Base-by-base conservation (phyloP, 805 yeast genomes). In the Candida caryicola region DNA sequence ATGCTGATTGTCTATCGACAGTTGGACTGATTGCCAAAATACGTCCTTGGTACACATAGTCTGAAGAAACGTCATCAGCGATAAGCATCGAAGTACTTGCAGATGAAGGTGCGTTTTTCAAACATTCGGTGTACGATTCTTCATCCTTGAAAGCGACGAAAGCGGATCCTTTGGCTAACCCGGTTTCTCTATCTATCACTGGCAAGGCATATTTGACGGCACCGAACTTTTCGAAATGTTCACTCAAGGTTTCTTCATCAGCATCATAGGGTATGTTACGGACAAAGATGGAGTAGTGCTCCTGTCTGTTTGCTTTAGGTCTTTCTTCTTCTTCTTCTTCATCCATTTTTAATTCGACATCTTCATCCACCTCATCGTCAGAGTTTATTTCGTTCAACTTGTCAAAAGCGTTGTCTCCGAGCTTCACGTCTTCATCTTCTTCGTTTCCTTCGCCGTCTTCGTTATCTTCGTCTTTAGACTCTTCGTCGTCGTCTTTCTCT, bases 231-330 rank as follows among this genome's bases (percentile, higher is more conserved):
- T 65, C 62, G 54, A 93, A 93, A 59, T 91, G 98, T 36, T 80
- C 87, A 33, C 69, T 73, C 28, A 93, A 70, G 1, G 82, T 62
- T 39, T 90, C 97, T 33, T 75, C 76, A 25, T 95, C 88, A 4
- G 96, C 95, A 61, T 88, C 96, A 55, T 91, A 93, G 1, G 99
- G 98, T 25, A 93, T 79, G 55, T 93, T 93, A 56, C 99, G 79
- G 8, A 93, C 86, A 57, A 93, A 93, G 17, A 93, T 62, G 4
- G 95, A 82, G 46, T 54, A 84, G 4, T 75, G 69, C 50, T 85
- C 93, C 57, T 78, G 82, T 57, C 69, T 82, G 60, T 85, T 85
- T 30, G 60, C 57, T 40, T 68, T 68, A 36, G 65, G 64, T 44
- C 54, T 63, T 26, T 59, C 59, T 15, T 41, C 45, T 19, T 50